Base-by-base conservation (phyloP, 2,329 filamentous ascomycete species). In the Penicillium sp. region DNA sequence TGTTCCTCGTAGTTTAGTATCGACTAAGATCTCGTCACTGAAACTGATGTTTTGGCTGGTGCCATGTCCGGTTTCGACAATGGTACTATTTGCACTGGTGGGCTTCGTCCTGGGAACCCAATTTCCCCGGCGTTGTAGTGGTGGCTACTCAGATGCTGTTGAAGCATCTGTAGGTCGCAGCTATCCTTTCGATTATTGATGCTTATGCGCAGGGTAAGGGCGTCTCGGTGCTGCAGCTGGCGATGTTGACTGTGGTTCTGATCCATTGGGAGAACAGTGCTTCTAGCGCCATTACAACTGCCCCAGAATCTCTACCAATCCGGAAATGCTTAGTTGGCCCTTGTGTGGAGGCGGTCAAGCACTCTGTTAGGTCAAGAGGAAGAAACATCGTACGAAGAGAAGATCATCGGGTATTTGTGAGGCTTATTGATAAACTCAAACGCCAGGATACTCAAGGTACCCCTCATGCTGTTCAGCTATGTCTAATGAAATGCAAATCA, bases 41-140 rank as follows among this genome's bases (percentile, higher is more conserved):
- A 83, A 93, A 73, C 76, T 93, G 3, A 73, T 92, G 55, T 92
- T 92, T 79, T 94, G 90, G 89, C 84, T 92, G 4, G 87, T 93
- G 1, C 89, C 89, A 0, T 84, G 84, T 56, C 89, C 92, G 56
- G 86, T 89, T 37, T 89, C 88, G 0, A 86, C 88, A n/a, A 79
- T 91, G 22, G 86, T 88, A 35, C 22, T 22, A 22, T 87, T 92
- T 16, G 80, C 84, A 0, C 76, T 92, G 1, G 81, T 91, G 59
- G 90, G 90, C 0, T 89, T 92, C 78, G 90, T 92, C 68, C 81
- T 92, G 0, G 91, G 90, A 0, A 90, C 91, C 91, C 0, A 75
- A 93, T 92, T 93, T 92, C 69, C 89, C 90, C 0, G 88, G 87
- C 4, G 88, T 85, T 4, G 83, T 94, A 22, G 86, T 92, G 4